Percentiles rank a stretch among this genome's conserved stretches.
Conservation (phyloP, 1,139 yeast species). For the Magnusiomyces suaveolens region DNA sequence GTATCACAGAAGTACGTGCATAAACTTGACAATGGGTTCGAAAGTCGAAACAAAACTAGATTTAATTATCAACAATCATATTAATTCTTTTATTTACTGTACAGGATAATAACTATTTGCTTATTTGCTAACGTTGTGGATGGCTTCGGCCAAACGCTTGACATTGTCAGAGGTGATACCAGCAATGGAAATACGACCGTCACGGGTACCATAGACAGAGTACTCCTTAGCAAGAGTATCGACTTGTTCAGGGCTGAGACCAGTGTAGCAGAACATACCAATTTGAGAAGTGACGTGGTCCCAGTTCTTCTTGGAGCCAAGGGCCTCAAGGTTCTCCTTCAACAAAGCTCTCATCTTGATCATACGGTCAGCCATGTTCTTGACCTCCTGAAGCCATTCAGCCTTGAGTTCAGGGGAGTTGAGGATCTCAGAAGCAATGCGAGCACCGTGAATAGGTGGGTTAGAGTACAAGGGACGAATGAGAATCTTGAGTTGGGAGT, state of each 20-base stretch:
- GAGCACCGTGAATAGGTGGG: slow-evolving; percentile 91
- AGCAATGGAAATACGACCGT: slow-evolving; percentile 88
- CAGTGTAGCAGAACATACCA: slow-evolving; percentile 96
- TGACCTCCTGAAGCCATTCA: slow-evolving; percentile 74
- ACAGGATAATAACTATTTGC: no score
- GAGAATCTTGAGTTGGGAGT: slow-evolving; percentile 70
- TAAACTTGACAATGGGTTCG: no score
- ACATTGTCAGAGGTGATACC: slow-evolving; percentile 82
- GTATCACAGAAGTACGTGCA: no score
- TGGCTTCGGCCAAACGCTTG: slow-evolving; percentile 67
- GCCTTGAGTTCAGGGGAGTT: slow-evolving; percentile 49
- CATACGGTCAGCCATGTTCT: slow-evolving; percentile 68
- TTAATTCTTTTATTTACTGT: no score
- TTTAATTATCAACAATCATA: no score
- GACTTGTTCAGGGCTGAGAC: slow-evolving; percentile 63
- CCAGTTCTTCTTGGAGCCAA: slow-evolving; percentile 63
- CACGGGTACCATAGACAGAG: slow-evolving; percentile 75
- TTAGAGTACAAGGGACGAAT: slow-evolving; percentile 85
- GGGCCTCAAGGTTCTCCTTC: slow-evolving; percentile 46
- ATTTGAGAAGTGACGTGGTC: slow-evolving; percentile 78
- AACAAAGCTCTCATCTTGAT: slow-evolving; percentile 70
- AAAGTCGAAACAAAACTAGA: no score
- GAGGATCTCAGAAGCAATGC: slow-evolving; percentile 70
- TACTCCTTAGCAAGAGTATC: slow-evolving; percentile 56
- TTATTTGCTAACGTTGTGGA: slow-evolving; percentile 37